A percentile compares a stretch with the other conserved stretches of the same genome.
phyloP scores from a whole-genome alignment of 305 asterid species.

The Fraxinus platypoda region DNA sequence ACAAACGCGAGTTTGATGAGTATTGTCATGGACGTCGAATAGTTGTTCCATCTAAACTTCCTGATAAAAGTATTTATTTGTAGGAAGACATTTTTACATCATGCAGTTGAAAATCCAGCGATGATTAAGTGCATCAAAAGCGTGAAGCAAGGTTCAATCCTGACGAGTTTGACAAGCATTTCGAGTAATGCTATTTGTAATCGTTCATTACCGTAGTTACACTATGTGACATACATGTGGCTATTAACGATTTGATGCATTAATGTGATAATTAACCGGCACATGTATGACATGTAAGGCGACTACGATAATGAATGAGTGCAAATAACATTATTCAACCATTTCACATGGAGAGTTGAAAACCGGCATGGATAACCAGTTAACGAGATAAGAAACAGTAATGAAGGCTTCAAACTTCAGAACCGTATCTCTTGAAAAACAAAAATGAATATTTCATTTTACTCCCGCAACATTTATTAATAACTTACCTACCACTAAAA shows the following conservation, averaged over 20 bases:
- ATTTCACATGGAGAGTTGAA: background rate
- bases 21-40: no score
- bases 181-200: no score
- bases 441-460: background rate
- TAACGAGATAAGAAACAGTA: background rate
- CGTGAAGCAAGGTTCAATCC: background rate
- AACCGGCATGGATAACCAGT: background rate
- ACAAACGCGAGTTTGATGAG: background rate
- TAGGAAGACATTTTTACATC: background rate
- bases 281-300: no score
- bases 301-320: no score
- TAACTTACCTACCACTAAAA: conserved; percentile 4
- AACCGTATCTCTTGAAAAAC: background rate
- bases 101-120: background rate
- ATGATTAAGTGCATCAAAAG: background rate
- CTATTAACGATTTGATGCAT: no score
- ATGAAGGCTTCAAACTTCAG: background rate
- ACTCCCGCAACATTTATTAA: background rate
- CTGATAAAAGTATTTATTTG: no score
- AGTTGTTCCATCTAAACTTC: background rate
- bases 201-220: no score
- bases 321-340: no score
- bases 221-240: no score
- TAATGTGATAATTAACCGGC: no score
- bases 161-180: no score